Conservation (phyloP, 2,329 filamentous ascomycete genomes). For the Mariannaea elegans region DNA sequence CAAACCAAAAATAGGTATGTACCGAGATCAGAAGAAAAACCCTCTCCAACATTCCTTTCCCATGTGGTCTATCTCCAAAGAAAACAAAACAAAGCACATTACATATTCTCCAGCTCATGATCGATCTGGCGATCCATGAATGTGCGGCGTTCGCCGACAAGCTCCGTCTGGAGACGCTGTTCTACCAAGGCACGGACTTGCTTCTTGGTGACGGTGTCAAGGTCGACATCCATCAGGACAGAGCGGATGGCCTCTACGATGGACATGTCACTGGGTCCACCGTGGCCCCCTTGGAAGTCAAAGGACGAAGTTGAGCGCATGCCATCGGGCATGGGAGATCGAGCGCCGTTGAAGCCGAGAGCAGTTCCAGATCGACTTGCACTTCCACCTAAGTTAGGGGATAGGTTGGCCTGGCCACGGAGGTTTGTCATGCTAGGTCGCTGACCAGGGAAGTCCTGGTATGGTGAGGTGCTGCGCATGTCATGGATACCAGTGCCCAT, state of each 20-base stretch:
- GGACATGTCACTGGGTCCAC: constrained; percentile 78
- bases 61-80: not conserved
- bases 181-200: constrained; percentile 92
- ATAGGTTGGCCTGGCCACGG: constrained; percentile 57
- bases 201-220: constrained; percentile 99
- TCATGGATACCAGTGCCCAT: constrained; percentile 59
- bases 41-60: constrained; percentile 1
- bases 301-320: constrained; percentile 64
- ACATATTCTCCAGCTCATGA: constrained; percentile 93
- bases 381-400: constrained; percentile 51
- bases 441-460: constrained; percentile 62
- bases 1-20: constrained; percentile 23
- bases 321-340: constrained; percentile 55
- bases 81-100: constrained; percentile 37
- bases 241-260: constrained; percentile 87
- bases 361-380: constrained; percentile 53
- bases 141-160: constrained; percentile 83
- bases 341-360: constrained; percentile 58
- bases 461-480: constrained; percentile 63
- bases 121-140: constrained; percentile 97
- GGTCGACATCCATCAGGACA: constrained; percentile 86
- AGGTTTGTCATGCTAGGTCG: constrained; percentile 71
- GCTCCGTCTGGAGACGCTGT: constrained; percentile 89
- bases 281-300: constrained; percentile 66
- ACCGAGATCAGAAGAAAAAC: constrained; percentile 30